These are phyloP conservation scores for Albifimbria verrucaria DNA, from an alignment of 2,329 filamentous ascomycete species.

Conservation along the genomic window DNA sequence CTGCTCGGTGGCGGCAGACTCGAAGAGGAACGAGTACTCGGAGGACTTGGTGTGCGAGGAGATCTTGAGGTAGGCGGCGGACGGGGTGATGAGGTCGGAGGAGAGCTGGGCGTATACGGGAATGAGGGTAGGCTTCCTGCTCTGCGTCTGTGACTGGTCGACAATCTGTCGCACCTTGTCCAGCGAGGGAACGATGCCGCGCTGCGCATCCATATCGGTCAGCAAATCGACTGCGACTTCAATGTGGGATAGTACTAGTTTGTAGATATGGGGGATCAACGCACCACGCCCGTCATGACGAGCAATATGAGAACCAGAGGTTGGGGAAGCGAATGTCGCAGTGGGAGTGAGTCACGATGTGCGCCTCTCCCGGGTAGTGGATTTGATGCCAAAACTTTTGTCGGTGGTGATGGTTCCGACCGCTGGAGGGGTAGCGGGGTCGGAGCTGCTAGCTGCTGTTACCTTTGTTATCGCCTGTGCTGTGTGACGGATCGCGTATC, in stretches of 20 bases:
- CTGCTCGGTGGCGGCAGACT: constrained; percentile 90
- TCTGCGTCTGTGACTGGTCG: constrained; percentile 28
- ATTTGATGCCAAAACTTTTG: neutral
- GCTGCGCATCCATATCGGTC: constrained; percentile 20
- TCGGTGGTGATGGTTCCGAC: neutral
- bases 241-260: neutral
- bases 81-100: constrained; percentile 90
- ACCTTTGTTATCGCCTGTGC: too few species aligned
- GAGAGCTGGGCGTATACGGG: constrained; percentile 81
- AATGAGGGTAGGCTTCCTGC: constrained; percentile 61
- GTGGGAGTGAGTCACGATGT: neutral
- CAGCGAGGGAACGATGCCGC: constrained; percentile 41
- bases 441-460: too few species aligned
- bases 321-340: neutral
- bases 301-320: neutral
- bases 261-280: constrained; percentile 6
- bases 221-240: constrained; percentile 1
- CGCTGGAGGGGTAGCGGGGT: neutral
- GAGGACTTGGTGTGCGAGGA: constrained; percentile 38
- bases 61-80: constrained; percentile 92
- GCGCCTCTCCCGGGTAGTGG: neutral
- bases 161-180: constrained; percentile 43
- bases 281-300: constrained; percentile 26
- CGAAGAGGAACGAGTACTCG: constrained; percentile 88
- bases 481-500: too few species aligned